Conservation (phyloP, 306 rosid species). For the Oxytropis ochrocephala region DNA sequence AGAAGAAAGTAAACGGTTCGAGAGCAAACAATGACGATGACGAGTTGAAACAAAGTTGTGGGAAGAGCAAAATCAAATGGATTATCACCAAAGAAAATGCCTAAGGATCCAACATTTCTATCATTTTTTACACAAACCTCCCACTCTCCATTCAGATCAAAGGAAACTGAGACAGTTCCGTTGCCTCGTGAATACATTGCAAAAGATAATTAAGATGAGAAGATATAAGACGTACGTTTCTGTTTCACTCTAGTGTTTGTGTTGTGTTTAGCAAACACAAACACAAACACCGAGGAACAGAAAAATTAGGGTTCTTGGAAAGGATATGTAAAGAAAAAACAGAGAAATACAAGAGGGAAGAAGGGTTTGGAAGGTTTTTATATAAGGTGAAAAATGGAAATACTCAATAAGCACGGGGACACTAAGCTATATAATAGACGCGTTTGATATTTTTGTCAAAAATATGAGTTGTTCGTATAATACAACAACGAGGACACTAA, state of each 20-base stretch:
- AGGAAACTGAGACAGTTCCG: not conserved
- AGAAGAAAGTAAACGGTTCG: conserved; percentile 28
- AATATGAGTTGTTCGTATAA: not conserved
- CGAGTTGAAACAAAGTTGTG: conserved; percentile 27
- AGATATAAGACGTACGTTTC: not conserved
- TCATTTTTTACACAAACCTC: conserved; percentile 13
- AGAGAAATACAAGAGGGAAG: not conserved
- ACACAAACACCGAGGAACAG: not conserved
- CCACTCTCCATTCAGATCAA: not conserved
- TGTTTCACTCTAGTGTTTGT: conserved; percentile 6
- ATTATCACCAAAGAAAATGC: conserved; percentile 30
- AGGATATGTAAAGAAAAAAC: not conserved
- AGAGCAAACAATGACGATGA: not conserved
- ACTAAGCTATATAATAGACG: not conserved
- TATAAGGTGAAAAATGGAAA: not conserved
- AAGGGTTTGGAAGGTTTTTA: not conserved
- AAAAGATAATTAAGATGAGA: not conserved
- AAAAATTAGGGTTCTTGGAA: not conserved
- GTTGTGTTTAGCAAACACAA: not conserved
- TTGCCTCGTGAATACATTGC: not conserved
- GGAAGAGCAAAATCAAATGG: conserved; percentile 37
- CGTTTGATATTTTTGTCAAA: not conserved
- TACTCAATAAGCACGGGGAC: no score
- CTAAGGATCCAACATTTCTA: conserved; percentile 22
- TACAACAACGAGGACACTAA: not conserved